A percentile compares a stretch with the other conserved stretches of the same genome.
These are phyloP conservation scores for Colletotrichum godetiae DNA, from an alignment of 2,329 filamentous ascomycete genomes.

Conservation along the genomic window DNA sequence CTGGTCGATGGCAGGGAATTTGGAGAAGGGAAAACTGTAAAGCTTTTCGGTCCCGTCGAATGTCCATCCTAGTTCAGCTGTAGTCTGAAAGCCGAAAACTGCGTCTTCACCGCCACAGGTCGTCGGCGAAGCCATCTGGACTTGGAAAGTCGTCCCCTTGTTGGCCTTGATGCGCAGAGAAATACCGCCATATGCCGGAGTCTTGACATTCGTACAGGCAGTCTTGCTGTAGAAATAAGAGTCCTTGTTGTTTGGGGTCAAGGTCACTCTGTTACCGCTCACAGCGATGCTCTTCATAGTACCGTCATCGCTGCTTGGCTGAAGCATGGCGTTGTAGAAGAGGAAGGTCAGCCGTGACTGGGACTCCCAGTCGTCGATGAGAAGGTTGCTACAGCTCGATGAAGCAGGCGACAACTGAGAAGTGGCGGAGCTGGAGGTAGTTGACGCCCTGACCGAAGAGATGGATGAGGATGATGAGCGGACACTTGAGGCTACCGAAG, in stretches of 20 bases:
- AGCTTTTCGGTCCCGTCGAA: slow-evolving; percentile 70
- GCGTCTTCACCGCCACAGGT: slow-evolving; percentile 54
- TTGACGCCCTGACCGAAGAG: background rate
- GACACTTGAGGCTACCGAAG: background rate
- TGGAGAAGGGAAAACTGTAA: slow-evolving; percentile 67
- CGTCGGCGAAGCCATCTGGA: slow-evolving; percentile 62
- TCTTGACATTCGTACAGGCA: slow-evolving; percentile 61
- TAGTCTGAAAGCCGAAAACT: slow-evolving; percentile 52
- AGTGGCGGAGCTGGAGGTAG: background rate
- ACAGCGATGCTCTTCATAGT: slow-evolving; percentile 67
- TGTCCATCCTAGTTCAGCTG: slow-evolving; percentile 66
- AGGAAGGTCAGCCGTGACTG: slow-evolving; percentile 72
- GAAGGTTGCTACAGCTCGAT: slow-evolving; percentile 51
- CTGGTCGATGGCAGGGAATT: slow-evolving; percentile 61
- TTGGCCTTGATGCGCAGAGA: slow-evolving; percentile 66
- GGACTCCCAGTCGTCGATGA: slow-evolving; percentile 71
- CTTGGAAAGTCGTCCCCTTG: slow-evolving; percentile 59
- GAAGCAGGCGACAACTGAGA: slow-evolving; percentile 25
- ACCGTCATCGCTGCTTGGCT: slow-evolving; percentile 67
- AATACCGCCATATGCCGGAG: slow-evolving; percentile 63
- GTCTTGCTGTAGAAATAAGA: slow-evolving; percentile 71
- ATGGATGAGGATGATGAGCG: background rate
- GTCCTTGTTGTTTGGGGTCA: slow-evolving; percentile 59
- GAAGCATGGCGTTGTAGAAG: slow-evolving; percentile 68
- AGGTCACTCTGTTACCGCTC: slow-evolving; percentile 60